phyloP scores from a whole-genome alignment of 345 rosid species.

The Eucalyptus globulus region DNA sequence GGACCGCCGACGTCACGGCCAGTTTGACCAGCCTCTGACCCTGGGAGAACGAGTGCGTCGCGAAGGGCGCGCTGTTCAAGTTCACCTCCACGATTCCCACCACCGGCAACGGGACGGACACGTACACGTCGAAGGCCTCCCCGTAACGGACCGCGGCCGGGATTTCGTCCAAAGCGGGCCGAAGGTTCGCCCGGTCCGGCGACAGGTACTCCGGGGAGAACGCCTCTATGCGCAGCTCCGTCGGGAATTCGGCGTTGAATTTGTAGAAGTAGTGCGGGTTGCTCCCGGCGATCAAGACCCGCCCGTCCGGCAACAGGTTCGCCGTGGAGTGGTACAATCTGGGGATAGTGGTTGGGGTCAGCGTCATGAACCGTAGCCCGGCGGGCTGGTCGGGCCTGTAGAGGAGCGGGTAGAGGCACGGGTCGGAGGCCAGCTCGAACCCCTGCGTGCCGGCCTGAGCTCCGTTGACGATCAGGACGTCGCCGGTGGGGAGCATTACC shows the following conservation, averaged over 20 bases:
- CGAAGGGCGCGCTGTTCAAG: constrained; percentile 60
- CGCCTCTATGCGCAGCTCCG: constrained; percentile 74
- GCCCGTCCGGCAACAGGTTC: constrained; percentile 75
- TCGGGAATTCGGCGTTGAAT: constrained; percentile 46
- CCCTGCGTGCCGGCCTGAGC: constrained; percentile 78
- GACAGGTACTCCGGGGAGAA: constrained; percentile 86
- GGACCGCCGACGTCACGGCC: constrained; percentile 38
- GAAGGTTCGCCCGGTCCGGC: constrained; percentile 58
- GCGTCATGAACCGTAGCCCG: constrained; percentile 54
- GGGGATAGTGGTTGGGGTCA: constrained; percentile 73
- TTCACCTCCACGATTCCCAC: constrained; percentile 59
- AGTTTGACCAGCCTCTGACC: constrained; percentile 77
- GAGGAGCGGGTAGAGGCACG: constrained; percentile 46
- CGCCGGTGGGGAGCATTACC: constrained; percentile 83
- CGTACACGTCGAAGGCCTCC: constrained; percentile 26
- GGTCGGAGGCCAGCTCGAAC: constrained; percentile 52
- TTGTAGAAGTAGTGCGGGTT: constrained; percentile 77
- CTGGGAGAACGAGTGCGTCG: constrained; percentile 82
- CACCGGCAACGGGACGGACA: constrained; percentile 56
- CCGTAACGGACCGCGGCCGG: constrained; percentile 42
- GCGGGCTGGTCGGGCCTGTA: constrained; percentile 55
- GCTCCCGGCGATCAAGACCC: constrained; percentile 73
- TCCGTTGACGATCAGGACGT: constrained; percentile 65
- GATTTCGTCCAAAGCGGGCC: constrained; percentile 47
- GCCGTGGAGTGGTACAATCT: constrained; percentile 93